Evolutionary conservation across 1,139 yeast genomes (phyloP).

Genomic region (Candida sp.): DNA sequence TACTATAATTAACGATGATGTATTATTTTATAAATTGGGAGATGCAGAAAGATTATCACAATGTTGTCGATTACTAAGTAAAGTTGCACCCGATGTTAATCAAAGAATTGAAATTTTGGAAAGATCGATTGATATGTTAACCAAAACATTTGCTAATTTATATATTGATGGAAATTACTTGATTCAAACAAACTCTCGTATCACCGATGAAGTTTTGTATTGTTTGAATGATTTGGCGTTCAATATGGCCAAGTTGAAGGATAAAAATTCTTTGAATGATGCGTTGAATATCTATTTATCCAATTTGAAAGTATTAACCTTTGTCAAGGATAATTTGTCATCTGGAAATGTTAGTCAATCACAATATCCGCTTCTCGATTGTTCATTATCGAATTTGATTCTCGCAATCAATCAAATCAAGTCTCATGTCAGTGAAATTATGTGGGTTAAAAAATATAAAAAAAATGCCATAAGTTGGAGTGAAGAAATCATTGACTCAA

Average conservation of each 20-base stretch:
- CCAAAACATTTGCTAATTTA: conserved; percentile 24
- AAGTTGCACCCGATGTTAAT: conserved; percentile 18
- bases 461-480: conserved; percentile 62
- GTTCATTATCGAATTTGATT: conserved; percentile 26
- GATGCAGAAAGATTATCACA: conserved; percentile 43
- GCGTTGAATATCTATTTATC: conserved; percentile 38
- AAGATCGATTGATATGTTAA: conserved; percentile 41
- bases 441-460: conserved; percentile 57
- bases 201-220: conserved; percentile 37
- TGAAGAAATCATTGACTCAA: conserved; percentile 47
- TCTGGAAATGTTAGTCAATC: conserved; percentile 20
- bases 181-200: conserved; percentile 21
- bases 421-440: conserved; percentile 61
- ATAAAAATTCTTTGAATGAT: conserved; percentile 16
- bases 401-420: conserved; percentile 37
- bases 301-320: conserved; percentile 26
- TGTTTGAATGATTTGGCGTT: conserved; percentile 37
- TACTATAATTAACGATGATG: conserved; percentile 34
- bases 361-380: conserved; percentile 36
- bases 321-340: conserved; percentile 17
- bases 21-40: conserved; percentile 38
- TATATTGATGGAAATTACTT: conserved; percentile 23
- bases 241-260: conserved; percentile 17
- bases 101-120: conserved; percentile 33
- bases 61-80: conserved; percentile 37